Percentiles rank a stretch among this genome's conserved stretches.
These are phyloP conservation scores for Yamadazyma diospyri DNA, from an alignment of 1,139 yeast genomes.

Conservation along the genomic window DNA sequence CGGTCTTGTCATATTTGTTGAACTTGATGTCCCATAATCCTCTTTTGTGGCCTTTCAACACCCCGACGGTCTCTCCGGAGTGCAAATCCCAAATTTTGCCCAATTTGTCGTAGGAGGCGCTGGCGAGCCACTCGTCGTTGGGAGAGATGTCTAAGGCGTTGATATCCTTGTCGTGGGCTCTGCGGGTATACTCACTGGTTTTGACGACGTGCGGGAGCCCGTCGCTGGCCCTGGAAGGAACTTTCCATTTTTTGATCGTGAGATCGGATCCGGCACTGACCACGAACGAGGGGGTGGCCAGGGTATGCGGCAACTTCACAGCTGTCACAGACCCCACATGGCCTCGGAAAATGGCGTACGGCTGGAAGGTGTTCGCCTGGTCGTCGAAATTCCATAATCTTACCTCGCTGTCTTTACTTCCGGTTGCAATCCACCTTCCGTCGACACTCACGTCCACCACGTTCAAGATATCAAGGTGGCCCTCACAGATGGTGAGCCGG, in stretches of 20 bases:
- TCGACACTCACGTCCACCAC: conserved; percentile 73
- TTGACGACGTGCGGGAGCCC: conserved; percentile 27
- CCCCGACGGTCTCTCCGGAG: conserved; percentile 79
- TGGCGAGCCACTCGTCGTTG: conserved; percentile 81
- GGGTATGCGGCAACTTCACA: conserved; percentile 64
- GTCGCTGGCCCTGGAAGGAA: conserved; percentile 38
- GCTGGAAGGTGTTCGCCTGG: conserved; percentile 44
- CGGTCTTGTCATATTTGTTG: conserved; percentile 69
- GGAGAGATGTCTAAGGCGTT: conserved; percentile 87
- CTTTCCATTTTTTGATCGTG: conserved; percentile 86
- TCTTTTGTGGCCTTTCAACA: conserved; percentile 84
- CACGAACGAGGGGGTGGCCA: conserved; percentile 62
- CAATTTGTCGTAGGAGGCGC: conserved; percentile 93
- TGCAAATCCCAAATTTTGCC: conserved; percentile 86
- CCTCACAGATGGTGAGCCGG: conserved; percentile 65
- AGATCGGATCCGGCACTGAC: conserved; percentile 87
- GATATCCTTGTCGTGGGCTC: conserved; percentile 96
- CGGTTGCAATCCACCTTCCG: conserved; percentile 88
- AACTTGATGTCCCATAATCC: conserved; percentile 93
- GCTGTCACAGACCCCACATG: conserved; percentile 89
- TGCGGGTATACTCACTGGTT: conserved; percentile 78
- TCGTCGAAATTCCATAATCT: conserved; percentile 71
- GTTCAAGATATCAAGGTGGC: conserved; percentile 83
- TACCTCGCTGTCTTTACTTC: conserved; percentile 87
- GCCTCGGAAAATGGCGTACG: conserved; percentile 68